A percentile compares a stretch with the other conserved stretches of the same genome.
Conservation (phyloP, 306 rosid species). For the Leucaena leucocephala region DNA sequence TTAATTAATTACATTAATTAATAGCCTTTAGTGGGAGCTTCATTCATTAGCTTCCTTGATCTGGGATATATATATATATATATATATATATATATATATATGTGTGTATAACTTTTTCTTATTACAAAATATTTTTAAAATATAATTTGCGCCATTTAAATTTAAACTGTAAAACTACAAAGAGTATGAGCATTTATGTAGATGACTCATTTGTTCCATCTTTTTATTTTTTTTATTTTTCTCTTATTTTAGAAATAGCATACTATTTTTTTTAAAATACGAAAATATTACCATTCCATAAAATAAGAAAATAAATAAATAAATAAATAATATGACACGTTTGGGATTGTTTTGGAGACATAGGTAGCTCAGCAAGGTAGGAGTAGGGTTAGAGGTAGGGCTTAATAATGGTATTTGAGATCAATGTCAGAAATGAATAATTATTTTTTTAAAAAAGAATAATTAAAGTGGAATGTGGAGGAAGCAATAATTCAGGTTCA, state of each 20-base stretch:
- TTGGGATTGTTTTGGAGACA: neutral
- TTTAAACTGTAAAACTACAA: too few species aligned
- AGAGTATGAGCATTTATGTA: neutral
- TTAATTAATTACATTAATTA: constrained; percentile 3
- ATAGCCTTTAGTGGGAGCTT: neutral
- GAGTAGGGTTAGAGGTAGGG: constrained; percentile 7
- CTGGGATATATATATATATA: neutral
- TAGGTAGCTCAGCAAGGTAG: neutral
- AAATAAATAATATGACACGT: neutral
- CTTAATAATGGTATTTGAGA: constrained; percentile 23
- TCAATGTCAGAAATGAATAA: neutral
- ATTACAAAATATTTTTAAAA: too few species aligned
- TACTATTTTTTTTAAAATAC: neutral
- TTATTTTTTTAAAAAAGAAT: too few species aligned
- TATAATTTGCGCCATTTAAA: neutral
- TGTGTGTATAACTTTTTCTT: too few species aligned
- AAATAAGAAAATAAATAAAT: too few species aligned
- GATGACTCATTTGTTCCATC: neutral
- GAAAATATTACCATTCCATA: too few species aligned
- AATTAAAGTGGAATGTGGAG: neutral
- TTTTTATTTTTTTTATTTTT: too few species aligned
- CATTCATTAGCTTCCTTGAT: constrained; percentile 27
- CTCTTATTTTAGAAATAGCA: too few species aligned
- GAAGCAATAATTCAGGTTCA: constrained; percentile 33
- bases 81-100: too few species aligned